A percentile compares a stretch with the other conserved stretches of the same genome.
These are phyloP conservation scores for Agrocybe chaxingu DNA, from an alignment of 768 basidiomycete species.

Conservation along the genomic window DNA sequence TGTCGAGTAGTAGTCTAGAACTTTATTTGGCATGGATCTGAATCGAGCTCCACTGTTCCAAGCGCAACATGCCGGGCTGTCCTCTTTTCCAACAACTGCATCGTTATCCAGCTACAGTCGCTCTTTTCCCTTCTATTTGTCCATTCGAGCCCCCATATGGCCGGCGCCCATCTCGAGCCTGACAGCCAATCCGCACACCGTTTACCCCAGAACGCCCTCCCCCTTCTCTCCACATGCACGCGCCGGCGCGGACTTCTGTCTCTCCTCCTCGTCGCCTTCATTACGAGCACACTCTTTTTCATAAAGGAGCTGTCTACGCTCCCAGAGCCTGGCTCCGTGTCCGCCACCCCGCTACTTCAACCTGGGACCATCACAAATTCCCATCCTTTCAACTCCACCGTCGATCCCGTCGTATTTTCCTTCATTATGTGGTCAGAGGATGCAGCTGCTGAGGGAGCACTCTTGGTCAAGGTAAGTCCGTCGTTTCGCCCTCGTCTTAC, in stretches of 20 bases:
- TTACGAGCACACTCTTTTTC: constrained; percentile 17
- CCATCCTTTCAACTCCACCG: neutral
- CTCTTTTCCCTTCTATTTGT: too few relatives aligned
- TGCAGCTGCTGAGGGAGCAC: constrained; percentile 39
- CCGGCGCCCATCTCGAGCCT: too few relatives aligned
- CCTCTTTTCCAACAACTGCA: too few relatives aligned
- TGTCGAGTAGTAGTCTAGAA: neutral
- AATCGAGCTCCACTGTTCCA: too few relatives aligned
- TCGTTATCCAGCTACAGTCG: too few relatives aligned
- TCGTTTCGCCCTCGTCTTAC: constrained; percentile 4
- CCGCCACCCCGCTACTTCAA: neutral
- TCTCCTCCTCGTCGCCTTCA: constrained; percentile 10
- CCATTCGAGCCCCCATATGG: too few relatives aligned
- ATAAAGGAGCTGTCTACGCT: constrained; percentile 9
- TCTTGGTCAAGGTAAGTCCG: constrained; percentile 37
- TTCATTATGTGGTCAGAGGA: constrained; percentile 41
- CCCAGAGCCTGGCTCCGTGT: constrained; percentile 4
- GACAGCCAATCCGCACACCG: too few relatives aligned
- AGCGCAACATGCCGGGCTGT: too few relatives aligned
- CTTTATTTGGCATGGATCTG: too few relatives aligned
- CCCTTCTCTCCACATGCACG: too few relatives aligned
- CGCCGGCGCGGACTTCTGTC: constrained; percentile 19
- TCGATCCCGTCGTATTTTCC: constrained; percentile 36
- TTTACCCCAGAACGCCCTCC: too few relatives aligned
- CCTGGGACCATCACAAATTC: neutral